Evolutionary conservation across 768 basidiomycete species (phyloP), one percentile per base, ranked within the genome.

Genomic region (Pholiota conissans): DNA sequence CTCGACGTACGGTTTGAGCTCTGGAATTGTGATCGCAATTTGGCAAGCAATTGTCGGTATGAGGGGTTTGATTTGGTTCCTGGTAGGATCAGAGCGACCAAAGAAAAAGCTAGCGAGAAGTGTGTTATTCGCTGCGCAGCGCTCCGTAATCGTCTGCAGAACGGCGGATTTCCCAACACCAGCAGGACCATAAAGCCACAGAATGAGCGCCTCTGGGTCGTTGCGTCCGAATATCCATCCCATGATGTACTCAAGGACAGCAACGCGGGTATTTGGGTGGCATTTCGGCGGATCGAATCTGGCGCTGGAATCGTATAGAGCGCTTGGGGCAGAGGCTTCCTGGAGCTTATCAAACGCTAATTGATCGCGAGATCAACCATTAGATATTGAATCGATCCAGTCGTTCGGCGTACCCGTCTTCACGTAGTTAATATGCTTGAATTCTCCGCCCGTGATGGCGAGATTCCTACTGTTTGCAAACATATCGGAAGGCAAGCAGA

Each of bases 141-240:
- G 13, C 29, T 61, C 49, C 2, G 57, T 59, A 5, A 64, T 39
- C 6, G 57, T 52, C 35, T 57, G 56, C 10, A 57, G 56, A 3
- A 64, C 61, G 18, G 65, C 48, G 0, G 63, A 62, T 46, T 64
- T 66, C 7, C 65, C 65, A 6, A 59, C 42, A 35, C 65, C 63
- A 3, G 63, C 63, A 5, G 60, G 52, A 10, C 65, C 59, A 16
- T 57, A n/a, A n/a, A n/a, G n/a, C n/a, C n/a, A n/a, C n/a, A n/a
- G n/a, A n/a, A n/a, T n/a, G n/a, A n/a, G n/a, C n/a, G n/a, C n/a
- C n/a, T n/a, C n/a, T n/a, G n/a, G n/a, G n/a, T n/a, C n/a, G n/a
- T n/a, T n/a, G n/a, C n/a, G n/a, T n/a, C n/a, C n/a, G n/a, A n/a
- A n/a, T n/a, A n/a, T n/a, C n/a, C n/a, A n/a, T n/a, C n/a, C n/a